Percentiles rank a stretch among this genome's conserved stretches.
phyloP scores from a whole-genome alignment of 352 stramenopile genomes.

The Phytophthora agathidicida region DNA sequence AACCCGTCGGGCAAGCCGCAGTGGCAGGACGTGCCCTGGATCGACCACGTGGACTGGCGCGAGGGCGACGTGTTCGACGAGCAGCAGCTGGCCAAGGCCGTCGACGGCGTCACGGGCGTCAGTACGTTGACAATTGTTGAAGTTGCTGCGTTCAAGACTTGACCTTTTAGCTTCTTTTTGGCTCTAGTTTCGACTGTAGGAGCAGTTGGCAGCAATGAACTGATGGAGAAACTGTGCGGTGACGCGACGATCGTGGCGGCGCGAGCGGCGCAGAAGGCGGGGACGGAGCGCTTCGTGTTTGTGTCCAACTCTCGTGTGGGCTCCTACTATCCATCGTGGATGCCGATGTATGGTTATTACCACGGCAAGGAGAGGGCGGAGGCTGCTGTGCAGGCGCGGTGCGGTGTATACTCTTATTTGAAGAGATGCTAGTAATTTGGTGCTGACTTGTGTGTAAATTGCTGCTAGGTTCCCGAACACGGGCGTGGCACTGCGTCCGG shows the following conservation, averaged over 20 bases:
- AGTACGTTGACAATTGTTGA: constrained; percentile 48
- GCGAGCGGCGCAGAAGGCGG: constrained; percentile 73
- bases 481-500: constrained; percentile 83
- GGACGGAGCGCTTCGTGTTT: constrained; percentile 87
- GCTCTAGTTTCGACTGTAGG: constrained; percentile 87
- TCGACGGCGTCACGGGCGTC: constrained; percentile 79
- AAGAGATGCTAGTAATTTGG: background rate
- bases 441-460: background rate
- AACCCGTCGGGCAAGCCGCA: constrained; percentile 83
- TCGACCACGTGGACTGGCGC: constrained; percentile 89
- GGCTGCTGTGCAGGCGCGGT: constrained; percentile 68
- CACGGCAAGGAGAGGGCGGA: constrained; percentile 90
- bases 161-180: background rate
- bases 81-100: constrained; percentile 61
- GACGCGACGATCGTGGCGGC: constrained; percentile 87
- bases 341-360: constrained; percentile 90
- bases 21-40: constrained; percentile 81
- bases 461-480: constrained; percentile 63
- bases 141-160: background rate
- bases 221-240: constrained; percentile 91
- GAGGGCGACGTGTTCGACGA: constrained; percentile 86
- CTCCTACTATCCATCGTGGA: constrained; percentile 69
- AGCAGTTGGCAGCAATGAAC: constrained; percentile 86
- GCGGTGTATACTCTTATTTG: background rate
- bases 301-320: constrained; percentile 93